Conservation (phyloP, 768 basidiomycete genomes). For the Pleurotus tuoliensis region DNA sequence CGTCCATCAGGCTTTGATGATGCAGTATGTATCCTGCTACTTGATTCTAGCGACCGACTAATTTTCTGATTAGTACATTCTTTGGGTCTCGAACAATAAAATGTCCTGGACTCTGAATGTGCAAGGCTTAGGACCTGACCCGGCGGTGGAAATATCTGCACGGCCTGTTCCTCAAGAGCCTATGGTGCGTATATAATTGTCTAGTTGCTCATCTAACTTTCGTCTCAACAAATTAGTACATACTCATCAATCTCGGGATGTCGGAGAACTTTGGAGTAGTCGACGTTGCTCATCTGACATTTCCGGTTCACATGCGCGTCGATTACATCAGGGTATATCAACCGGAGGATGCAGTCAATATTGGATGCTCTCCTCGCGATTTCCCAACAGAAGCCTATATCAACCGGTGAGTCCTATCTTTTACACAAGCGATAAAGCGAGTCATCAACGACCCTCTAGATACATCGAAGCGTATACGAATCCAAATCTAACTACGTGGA, state of each 20-base stretch:
- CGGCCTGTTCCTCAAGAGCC: constrained; percentile 80
- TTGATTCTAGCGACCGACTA: neutral
- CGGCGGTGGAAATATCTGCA: constrained; percentile 52
- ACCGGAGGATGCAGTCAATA: constrained; percentile 50
- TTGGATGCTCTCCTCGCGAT: constrained; percentile 66
- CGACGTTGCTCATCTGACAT: constrained; percentile 63
- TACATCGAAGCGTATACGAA: constrained; percentile 72
- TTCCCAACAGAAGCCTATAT: constrained; percentile 77
- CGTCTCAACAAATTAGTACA: constrained; percentile 48
- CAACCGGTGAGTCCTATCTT: constrained; percentile 35
- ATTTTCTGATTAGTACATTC: constrained; percentile 57
- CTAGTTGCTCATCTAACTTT: neutral
- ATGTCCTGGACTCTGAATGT: constrained; percentile 73
- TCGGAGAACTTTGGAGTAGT: constrained; percentile 74
- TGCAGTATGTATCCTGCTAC: constrained; percentile 37
- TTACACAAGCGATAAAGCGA: no score
- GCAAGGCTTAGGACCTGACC: constrained; percentile 63
- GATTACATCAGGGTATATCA: constrained; percentile 73
- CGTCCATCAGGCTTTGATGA: constrained; percentile 53
- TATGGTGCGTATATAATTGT: constrained; percentile 50
- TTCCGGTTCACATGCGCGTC: constrained; percentile 53
- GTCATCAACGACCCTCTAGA: constrained; percentile 15
- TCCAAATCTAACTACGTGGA: constrained; percentile 55
- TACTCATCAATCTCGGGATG: constrained; percentile 82
- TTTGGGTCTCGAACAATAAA: constrained; percentile 73